Conservation (phyloP, 2,329 filamentous ascomycete genomes). For the Colletotrichum viniferum region DNA sequence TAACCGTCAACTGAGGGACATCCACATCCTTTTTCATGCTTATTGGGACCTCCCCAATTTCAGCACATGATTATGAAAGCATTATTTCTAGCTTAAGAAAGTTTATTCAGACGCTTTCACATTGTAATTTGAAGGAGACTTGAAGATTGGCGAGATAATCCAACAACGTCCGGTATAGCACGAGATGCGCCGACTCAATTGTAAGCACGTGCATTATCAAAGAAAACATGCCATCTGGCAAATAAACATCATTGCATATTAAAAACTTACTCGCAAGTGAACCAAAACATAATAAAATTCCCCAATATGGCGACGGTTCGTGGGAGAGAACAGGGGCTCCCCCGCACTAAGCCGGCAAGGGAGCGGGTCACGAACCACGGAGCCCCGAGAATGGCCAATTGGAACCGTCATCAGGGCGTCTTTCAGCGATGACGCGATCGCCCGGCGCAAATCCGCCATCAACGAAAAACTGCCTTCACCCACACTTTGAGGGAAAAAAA, state of each 20-base stretch:
- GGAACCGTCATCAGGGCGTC: neutral
- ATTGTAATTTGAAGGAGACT: neutral
- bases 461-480: neutral
- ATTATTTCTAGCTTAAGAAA: neutral
- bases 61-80: no score
- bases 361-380: neutral
- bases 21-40: no score
- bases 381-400: conserved; percentile 8
- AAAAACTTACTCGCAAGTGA: neutral
- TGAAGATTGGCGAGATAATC: neutral
- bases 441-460: conserved; percentile 17
- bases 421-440: conserved; percentile 14
- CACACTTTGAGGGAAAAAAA: neutral
- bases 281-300: neutral
- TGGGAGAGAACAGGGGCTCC: neutral
- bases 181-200: neutral
- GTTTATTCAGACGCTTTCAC: neutral
- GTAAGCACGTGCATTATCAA: neutral
- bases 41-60: no score
- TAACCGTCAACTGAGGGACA: no score
- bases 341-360: neutral
- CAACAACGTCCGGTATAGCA: neutral
- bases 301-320: neutral
- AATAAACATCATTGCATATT: neutral
- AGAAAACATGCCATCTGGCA: neutral